Evolutionary conservation across 345 rosid genomes (phyloP).

Genomic region (Euphorbia tirucalli): DNA sequence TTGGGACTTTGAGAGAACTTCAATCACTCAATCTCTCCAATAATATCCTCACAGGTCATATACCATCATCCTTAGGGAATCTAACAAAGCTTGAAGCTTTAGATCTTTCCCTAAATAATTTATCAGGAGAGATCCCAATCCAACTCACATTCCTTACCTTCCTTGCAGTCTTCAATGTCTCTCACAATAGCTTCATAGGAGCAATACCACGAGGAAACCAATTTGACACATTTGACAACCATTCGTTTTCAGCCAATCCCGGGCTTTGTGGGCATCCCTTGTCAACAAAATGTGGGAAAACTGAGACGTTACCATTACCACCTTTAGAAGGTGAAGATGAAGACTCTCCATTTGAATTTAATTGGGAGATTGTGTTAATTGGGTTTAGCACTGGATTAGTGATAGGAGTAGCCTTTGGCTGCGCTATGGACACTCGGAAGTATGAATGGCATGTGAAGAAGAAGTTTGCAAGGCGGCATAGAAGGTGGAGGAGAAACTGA

Average conservation of each 20-base stretch:
- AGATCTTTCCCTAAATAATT: slow-evolving; percentile 4
- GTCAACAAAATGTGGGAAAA: neutral
- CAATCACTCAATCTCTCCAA: slow-evolving; percentile 13
- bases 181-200: neutral
- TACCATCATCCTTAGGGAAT: slow-evolving; percentile 11
- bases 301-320: neutral
- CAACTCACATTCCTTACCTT: neutral
- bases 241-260: neutral
- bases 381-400: neutral
- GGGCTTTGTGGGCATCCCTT: neutral
- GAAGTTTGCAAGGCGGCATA: neutral
- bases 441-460: neutral
- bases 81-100: slow-evolving; percentile 14
- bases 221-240: neutral
- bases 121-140: slow-evolving; percentile 11
- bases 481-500: neutral
- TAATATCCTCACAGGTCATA: slow-evolving; percentile 3
- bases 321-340: neutral
- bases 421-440: neutral
- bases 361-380: neutral
- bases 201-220: neutral
- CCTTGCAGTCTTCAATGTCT: slow-evolving; percentile 16
- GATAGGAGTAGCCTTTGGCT: neutral
- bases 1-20: slow-evolving; percentile 9
- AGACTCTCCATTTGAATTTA: neutral